A percentile compares a stretch with the other conserved stretches of the same genome.
Conservation (phyloP, 495 filamentous ascomycete species). For the Neurospora sp. region DNA sequence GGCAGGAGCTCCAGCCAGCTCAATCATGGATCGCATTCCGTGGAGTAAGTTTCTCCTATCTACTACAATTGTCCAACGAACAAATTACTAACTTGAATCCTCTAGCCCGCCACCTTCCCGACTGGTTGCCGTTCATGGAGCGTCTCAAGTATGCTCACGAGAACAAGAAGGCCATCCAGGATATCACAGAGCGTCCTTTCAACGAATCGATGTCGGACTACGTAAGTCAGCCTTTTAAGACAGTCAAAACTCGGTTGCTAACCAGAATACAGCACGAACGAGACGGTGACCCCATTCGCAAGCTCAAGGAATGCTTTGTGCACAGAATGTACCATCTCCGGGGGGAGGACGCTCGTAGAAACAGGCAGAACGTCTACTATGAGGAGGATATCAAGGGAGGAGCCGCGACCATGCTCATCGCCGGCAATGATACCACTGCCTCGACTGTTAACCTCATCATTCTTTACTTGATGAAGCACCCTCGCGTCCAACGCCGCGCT, state of each 20-base stretch:
- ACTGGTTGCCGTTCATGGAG: conserved; percentile 33
- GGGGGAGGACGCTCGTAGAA: background rate
- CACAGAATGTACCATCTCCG: background rate
- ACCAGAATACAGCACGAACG: background rate
- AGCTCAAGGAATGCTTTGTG: background rate
- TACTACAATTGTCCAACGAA: background rate
- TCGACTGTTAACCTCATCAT: conserved; percentile 31
- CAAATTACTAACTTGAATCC: background rate
- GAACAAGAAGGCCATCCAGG: conserved; percentile 27
- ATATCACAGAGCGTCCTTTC: conserved; percentile 21
- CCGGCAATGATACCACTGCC: conserved; percentile 39
- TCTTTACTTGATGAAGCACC: conserved; percentile 33
- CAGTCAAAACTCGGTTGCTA: background rate
- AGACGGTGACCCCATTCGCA: background rate
- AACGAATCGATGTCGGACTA: conserved; percentile 17
- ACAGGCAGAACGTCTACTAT: conserved; percentile 24
- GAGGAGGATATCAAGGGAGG: conserved; percentile 41
- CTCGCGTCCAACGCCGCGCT: conserved; percentile 40
- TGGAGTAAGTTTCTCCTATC: conserved; percentile 12
- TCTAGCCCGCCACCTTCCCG: conserved; percentile 28
- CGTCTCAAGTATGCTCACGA: conserved; percentile 26
- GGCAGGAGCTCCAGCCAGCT: conserved; percentile 34
- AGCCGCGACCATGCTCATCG: conserved; percentile 39
- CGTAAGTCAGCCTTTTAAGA: conserved; percentile 5
- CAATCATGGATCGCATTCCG: conserved; percentile 38